Conservation (phyloP, 768 basidiomycete species). For the Calocybe indica region DNA sequence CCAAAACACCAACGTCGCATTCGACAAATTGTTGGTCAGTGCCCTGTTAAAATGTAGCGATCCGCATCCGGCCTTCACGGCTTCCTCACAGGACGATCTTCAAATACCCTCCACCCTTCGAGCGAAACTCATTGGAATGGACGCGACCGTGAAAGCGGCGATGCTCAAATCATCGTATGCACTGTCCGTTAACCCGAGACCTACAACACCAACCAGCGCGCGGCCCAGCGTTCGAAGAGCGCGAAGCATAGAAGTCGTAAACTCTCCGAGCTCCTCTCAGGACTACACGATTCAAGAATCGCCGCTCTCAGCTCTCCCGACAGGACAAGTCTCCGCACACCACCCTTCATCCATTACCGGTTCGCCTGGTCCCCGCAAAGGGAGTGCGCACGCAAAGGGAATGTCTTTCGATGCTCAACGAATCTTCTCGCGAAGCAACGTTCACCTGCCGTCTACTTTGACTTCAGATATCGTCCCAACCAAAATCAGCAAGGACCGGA, state of each 20-base stretch:
- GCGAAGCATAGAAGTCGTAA: conserved; percentile 68
- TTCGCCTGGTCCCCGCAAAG: conserved; percentile 31
- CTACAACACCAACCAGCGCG: conserved; percentile 42
- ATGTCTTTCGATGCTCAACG: conserved; percentile 51
- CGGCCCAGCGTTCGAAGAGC: conserved; percentile 46
- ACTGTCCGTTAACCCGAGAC: conserved; percentile 40
- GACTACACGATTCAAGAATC: conserved; percentile 34
- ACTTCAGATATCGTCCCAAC: conserved; percentile 23
- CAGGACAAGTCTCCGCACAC: conserved; percentile 32
- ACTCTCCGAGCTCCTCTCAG: conserved; percentile 43
- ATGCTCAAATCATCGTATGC: conserved; percentile 86
- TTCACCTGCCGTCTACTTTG: conserved; percentile 38
- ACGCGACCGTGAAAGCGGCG: conserved; percentile 80
- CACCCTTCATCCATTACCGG: conserved; percentile 30
- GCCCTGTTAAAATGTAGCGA: background rate
- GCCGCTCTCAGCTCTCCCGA: conserved; percentile 27
- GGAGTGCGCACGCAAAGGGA: conserved; percentile 50
- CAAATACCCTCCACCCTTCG: conserved; percentile 79
- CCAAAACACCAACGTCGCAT: conserved; percentile 56
- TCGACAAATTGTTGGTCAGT: conserved; percentile 76
- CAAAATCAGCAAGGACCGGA: conserved; percentile 41
- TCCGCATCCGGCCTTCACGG: conserved; percentile 4
- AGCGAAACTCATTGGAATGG: conserved; percentile 76
- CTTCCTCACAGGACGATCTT: conserved; percentile 64
- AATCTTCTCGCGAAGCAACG: conserved; percentile 48